These are phyloP conservation scores for Suillus hirtellus DNA, from an alignment of 768 basidiomycete genomes.

Conservation along the genomic window DNA sequence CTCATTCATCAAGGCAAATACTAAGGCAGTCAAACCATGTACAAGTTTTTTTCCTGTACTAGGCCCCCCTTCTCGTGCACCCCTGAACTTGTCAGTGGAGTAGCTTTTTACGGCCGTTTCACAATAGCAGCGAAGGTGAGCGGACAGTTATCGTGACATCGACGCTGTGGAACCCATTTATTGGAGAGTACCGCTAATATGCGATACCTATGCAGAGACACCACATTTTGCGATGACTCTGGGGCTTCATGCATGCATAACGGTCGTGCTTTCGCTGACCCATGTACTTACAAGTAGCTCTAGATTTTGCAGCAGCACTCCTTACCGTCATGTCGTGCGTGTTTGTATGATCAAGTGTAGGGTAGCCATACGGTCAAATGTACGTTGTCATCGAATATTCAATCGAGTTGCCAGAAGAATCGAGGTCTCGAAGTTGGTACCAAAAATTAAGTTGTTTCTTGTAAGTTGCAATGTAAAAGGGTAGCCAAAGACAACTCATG, in stretches of 20 bases:
- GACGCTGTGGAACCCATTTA: background rate
- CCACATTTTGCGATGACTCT: background rate
- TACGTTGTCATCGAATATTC: background rate
- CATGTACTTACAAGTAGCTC: background rate
- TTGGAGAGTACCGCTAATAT: background rate
- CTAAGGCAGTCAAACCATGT: no score
- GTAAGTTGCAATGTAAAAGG: background rate
- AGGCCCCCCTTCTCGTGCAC: no score
- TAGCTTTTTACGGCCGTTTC: no score
- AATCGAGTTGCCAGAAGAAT: background rate
- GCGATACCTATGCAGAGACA: background rate
- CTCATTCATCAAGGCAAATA: no score
- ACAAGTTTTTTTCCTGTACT: no score
- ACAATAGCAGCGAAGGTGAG: background rate
- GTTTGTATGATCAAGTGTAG: background rate
- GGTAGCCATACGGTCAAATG: background rate
- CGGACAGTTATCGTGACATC: background rate
- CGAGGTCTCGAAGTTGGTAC: background rate
- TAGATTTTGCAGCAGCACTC: background rate
- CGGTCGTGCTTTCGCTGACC: no score
- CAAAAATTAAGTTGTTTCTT: background rate
- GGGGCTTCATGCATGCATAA: no score
- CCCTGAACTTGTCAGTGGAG: no score
- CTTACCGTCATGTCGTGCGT: no score
- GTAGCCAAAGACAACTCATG: background rate